A percentile compares a stretch with the other conserved stretches of the same genome.
Evolutionary conservation across 2,329 filamentous ascomycete species (phyloP).

Genomic region (Zalaria sp.): DNA sequence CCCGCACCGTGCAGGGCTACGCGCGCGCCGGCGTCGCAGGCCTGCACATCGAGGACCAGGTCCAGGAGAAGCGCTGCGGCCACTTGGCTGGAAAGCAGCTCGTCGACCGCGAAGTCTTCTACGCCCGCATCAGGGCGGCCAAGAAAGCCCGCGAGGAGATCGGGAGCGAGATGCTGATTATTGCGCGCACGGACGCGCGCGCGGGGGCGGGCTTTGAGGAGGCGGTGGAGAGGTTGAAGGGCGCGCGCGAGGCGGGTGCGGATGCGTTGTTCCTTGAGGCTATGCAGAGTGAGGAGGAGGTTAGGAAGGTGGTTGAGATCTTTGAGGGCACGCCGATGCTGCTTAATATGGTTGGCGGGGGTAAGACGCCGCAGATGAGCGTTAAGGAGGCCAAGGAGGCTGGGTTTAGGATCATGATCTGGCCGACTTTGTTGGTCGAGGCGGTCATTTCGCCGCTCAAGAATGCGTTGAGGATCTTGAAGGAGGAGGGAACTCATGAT

Average conservation of each 20-base stretch:
- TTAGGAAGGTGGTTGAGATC: slow-evolving; percentile 28
- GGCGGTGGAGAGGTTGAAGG: slow-evolving; percentile 35
- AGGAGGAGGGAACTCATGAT: slow-evolving; percentile 26
- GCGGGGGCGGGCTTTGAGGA: slow-evolving; percentile 44
- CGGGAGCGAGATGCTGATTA: slow-evolving; percentile 46
- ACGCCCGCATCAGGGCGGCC: slow-evolving; percentile 44
- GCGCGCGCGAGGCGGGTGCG: slow-evolving; percentile 37
- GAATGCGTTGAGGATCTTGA: slow-evolving; percentile 13
- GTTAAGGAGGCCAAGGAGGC: slow-evolving; percentile 38
- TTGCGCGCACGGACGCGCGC: slow-evolving; percentile 49
- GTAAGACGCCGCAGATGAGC: slow-evolving; percentile 39
- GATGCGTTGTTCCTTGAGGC: slow-evolving; percentile 50
- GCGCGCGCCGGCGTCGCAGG: slow-evolving; percentile 42
- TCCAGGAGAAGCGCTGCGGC: slow-evolving; percentile 50
- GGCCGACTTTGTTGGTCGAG: slow-evolving; percentile 35
- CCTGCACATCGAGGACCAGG: slow-evolving; percentile 50
- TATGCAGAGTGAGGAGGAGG: slow-evolving; percentile 37
- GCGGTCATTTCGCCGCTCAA: slow-evolving; percentile 23
- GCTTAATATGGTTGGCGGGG: slow-evolving; percentile 44
- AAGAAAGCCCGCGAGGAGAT: slow-evolving; percentile 32
- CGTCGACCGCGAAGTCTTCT: slow-evolving; percentile 36
- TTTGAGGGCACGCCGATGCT: slow-evolving; percentile 37
- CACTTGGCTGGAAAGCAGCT: slow-evolving; percentile 49
- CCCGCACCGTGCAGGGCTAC: slow-evolving; percentile 40
- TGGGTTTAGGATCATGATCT: slow-evolving; percentile 47